Percentiles rank a stretch among this genome's conserved stretches.
Conservation (phyloP, 2,329 filamentous ascomycete genomes). For the Neofusicoccum kwambonambiense region DNA sequence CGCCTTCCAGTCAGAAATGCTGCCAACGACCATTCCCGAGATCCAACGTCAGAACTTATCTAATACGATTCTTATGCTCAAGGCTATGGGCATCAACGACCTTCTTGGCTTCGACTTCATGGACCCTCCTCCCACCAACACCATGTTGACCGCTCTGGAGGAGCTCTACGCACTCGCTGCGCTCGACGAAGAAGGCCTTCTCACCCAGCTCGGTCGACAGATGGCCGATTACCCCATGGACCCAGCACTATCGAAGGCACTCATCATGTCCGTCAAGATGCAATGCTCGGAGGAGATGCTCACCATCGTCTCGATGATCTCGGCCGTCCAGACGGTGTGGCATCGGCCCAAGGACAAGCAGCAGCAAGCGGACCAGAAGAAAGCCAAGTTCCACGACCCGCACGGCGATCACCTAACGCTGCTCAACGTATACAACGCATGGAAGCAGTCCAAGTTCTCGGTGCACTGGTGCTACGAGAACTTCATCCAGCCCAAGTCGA, state of each 20-base stretch:
- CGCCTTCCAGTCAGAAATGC: constrained; percentile 94
- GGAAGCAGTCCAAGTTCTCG: constrained; percentile 80
- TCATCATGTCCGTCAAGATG: constrained; percentile 84
- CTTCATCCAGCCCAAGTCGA: constrained; percentile 89
- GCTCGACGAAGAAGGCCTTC: constrained; percentile 88
- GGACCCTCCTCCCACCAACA: constrained; percentile 96
- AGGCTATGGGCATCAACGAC: constrained; percentile 99
- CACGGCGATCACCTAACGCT: constrained; percentile 92
- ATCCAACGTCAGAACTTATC: constrained; percentile 94
- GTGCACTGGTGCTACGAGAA: constrained; percentile 97
- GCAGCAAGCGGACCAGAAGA: constrained; percentile 93
- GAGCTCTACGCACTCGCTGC: constrained; percentile 91
- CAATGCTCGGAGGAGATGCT: constrained; percentile 92
- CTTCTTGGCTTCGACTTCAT: constrained; percentile 97
- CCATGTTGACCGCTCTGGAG: constrained; percentile 93
- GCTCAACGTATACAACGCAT: constrained; percentile 95
- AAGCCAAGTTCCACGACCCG: constrained; percentile 94
- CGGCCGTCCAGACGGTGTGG: constrained; percentile 75
- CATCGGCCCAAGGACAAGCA: constrained; percentile 98
- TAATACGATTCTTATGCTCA: constrained; percentile 93
- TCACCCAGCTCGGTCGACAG: constrained; percentile 88
- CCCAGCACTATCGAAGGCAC: constrained; percentile 81
- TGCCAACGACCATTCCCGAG: constrained; percentile 92
- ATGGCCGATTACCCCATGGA: constrained; percentile 99
- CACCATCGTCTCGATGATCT: constrained; percentile 92